Conservation (phyloP, 1,284 basidiomycete genomes). For the Hemileia vastatrix region DNA sequence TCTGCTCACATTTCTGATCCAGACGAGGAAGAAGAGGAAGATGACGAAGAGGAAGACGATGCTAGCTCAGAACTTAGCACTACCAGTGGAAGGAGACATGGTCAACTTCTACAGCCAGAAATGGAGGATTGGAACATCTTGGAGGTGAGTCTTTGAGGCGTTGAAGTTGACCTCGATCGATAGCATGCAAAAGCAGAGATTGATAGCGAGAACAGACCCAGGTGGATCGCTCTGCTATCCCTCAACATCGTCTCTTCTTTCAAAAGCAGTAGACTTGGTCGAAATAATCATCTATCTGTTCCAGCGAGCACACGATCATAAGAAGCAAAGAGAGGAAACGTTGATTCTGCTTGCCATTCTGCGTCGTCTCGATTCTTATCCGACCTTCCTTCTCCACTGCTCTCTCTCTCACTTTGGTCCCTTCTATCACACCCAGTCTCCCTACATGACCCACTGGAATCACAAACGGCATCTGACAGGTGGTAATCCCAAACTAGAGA, state of each 20-base stretch:
- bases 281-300: no score
- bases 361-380: no score
- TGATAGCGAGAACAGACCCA: no score
- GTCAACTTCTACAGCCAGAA: conserved; percentile 37
- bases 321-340: no score
- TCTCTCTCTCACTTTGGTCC: neutral
- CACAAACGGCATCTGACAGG: conserved; percentile 72
- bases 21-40: conserved; percentile 13
- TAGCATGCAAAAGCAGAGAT: neutral
- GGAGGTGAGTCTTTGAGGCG: conserved; percentile 23
- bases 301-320: no score
- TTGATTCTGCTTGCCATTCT: no score
- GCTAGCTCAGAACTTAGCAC: conserved; percentile 35
- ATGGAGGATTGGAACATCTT: conserved; percentile 40
- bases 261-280: no score
- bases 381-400: neutral
- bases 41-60: conserved; percentile 28
- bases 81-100: conserved; percentile 37
- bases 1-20: neutral
- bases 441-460: conserved; percentile 42
- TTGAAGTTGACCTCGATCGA: no score
- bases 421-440: conserved; percentile 24
- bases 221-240: no score
- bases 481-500: conserved; percentile 66
- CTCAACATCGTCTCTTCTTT: no score